These are phyloP conservation scores for Alternaria consortialis DNA, from an alignment of 2,329 filamentous ascomycete genomes.

Conservation along the genomic window DNA sequence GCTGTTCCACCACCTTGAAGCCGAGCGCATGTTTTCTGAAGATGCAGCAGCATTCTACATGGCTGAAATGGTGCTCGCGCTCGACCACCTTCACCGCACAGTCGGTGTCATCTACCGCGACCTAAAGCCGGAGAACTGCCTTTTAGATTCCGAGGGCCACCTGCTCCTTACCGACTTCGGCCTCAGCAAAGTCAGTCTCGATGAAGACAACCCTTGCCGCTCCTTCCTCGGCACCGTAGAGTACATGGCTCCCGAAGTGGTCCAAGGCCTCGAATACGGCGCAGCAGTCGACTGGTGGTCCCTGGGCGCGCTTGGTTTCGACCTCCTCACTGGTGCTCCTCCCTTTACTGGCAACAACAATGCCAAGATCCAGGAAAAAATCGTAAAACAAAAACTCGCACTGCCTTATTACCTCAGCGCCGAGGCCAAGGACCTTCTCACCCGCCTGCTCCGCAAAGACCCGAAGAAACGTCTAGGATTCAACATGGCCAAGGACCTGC, in stretches of 20 bases:
- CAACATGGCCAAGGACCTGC: conserved; percentile 87
- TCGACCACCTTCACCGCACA: conserved; percentile 90
- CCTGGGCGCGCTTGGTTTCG: conserved; percentile 88
- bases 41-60: conserved; percentile 94
- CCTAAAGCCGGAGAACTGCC: conserved; percentile 96
- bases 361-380: conserved; percentile 94
- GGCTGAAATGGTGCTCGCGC: conserved; percentile 94
- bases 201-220: conserved; percentile 76
- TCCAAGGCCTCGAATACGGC: conserved; percentile 87
- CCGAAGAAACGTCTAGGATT: conserved; percentile 87
- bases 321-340: conserved; percentile 89
- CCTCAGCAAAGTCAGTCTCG: conserved; percentile 89
- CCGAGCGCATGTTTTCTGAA: conserved; percentile 95
- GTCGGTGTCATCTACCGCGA: conserved; percentile 96
- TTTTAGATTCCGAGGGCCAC: conserved; percentile 90
- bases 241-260: conserved; percentile 98
- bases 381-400: conserved; percentile 87
- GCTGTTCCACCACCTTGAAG: conserved; percentile 91
- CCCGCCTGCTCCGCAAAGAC: conserved; percentile 88
- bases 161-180: conserved; percentile 96
- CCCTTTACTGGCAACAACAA: conserved; percentile 92
- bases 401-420: conserved; percentile 90
- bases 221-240: conserved; percentile 94
- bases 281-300: conserved; percentile 99
- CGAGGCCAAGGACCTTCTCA: conserved; percentile 94